Evolutionary conservation across 352 stramenopile species (phyloP).

Genomic region (Globisporangium cederbergense): DNA sequence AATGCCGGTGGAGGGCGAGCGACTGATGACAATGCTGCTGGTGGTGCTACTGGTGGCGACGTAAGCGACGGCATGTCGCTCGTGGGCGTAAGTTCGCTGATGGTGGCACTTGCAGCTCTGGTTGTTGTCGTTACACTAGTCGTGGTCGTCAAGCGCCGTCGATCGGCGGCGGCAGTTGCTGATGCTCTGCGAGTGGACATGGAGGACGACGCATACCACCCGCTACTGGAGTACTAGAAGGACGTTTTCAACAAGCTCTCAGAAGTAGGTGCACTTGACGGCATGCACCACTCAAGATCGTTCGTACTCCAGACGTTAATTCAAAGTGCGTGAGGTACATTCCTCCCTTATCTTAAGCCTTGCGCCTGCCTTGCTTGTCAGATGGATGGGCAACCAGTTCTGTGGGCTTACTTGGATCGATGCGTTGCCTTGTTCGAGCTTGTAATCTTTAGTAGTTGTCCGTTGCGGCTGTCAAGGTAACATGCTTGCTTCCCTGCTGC

Average conservation of each 20-base stretch:
- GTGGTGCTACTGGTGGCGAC: slow-evolving; percentile 20
- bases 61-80: background rate
- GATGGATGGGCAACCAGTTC: too few species aligned
- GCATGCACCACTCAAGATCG: too few species aligned
- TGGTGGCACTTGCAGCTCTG: slow-evolving; percentile 18
- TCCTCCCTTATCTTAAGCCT: too few species aligned
- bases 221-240: slow-evolving; percentile 35
- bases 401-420: too few species aligned
- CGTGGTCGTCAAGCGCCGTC: slow-evolving; percentile 26
- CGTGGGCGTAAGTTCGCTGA: slow-evolving; percentile 3
- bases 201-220: slow-evolving; percentile 52
- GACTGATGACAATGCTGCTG: slow-evolving; percentile 13
- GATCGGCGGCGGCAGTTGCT: slow-evolving; percentile 10
- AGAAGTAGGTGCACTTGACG: too few species aligned
- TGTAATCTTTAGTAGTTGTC: too few species aligned
- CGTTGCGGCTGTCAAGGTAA: too few species aligned
- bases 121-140: slow-evolving; percentile 44
- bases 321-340: too few species aligned
- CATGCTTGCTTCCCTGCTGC: too few species aligned
- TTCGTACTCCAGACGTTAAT: too few species aligned
- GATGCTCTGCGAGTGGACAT: slow-evolving; percentile 16
- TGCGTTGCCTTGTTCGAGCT: too few species aligned
- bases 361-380: too few species aligned
- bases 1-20: slow-evolving; percentile 13
- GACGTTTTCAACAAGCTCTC: background rate